phyloP scores from a whole-genome alignment of 108 stramenopile species.

The Hondaea fermentalgiana region DNA sequence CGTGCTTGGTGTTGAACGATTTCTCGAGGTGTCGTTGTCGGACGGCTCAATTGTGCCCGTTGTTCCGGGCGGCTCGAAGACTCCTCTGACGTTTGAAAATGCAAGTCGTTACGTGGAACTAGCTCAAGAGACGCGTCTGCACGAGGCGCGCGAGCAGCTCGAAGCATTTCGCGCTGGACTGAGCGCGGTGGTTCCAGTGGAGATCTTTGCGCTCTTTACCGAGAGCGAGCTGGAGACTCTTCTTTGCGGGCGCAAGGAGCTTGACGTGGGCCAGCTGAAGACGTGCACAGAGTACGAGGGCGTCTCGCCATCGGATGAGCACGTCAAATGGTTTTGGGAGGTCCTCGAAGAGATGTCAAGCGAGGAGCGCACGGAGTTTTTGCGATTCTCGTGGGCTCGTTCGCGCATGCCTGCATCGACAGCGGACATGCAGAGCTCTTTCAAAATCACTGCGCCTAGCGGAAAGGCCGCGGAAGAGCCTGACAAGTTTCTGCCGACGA shows the following conservation, averaged over 20 bases:
- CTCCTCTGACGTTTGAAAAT: constrained; percentile 34
- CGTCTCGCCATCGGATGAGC: constrained; percentile 51
- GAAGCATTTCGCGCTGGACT: constrained; percentile 77
- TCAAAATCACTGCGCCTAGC: constrained; percentile 55
- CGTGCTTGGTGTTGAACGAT: not conserved
- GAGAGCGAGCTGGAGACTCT: constrained; percentile 72
- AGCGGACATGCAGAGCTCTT: constrained; percentile 60
- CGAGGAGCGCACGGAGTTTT: constrained; percentile 72
- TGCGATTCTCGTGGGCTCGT: constrained; percentile 94
- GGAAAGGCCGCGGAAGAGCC: constrained; percentile 41
- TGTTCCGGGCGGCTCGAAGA: not conserved
- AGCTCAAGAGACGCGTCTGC: constrained; percentile 20
- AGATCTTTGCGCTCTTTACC: constrained; percentile 72
- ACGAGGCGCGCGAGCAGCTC: constrained; percentile 57
- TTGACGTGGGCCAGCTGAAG: constrained; percentile 81
- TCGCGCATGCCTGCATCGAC: constrained; percentile 73
- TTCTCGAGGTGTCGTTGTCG: constrained; percentile 36
- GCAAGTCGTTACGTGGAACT: constrained; percentile 52
- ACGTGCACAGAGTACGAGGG: constrained; percentile 89
- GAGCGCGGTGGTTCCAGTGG: constrained; percentile 76
- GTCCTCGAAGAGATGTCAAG: constrained; percentile 72
- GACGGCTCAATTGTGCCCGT: constrained; percentile 28
- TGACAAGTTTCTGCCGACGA: constrained; percentile 75
- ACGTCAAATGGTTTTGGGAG: constrained; percentile 82
- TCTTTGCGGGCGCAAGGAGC: constrained; percentile 79